phyloP scores from a whole-genome alignment of 2,329 filamentous ascomycete species.

The Colletotrichum camelliae region DNA sequence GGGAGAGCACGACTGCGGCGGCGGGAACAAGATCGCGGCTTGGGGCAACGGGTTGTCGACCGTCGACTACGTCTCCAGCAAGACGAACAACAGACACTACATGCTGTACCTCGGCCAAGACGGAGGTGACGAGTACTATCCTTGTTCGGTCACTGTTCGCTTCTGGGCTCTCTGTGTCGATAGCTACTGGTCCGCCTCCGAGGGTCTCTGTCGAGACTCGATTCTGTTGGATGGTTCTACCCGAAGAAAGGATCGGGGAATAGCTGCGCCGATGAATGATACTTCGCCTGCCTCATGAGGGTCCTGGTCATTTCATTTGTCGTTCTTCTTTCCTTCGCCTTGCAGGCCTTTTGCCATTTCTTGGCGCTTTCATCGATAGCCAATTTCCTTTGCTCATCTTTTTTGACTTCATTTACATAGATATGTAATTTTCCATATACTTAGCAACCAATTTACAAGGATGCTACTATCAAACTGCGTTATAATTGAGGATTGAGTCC shows the following conservation, averaged over 20 bases:
- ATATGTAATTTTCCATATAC: background rate
- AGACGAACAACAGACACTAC: background rate
- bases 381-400: background rate
- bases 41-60: background rate
- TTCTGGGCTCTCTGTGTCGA: background rate
- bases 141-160: background rate
- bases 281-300: background rate
- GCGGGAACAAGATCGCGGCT: background rate
- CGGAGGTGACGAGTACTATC: background rate
- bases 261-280: background rate
- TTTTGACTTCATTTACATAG: background rate
- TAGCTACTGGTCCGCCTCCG: background rate
- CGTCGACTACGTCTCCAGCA: background rate
- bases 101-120: background rate
- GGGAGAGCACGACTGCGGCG: background rate
- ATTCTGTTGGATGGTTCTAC: background rate
- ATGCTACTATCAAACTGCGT: too few species aligned
- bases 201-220: background rate
- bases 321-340: background rate
- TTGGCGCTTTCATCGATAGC: background rate
- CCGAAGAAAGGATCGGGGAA: background rate
- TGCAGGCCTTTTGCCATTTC: too few species aligned
- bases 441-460: too few species aligned
- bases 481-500: too few species aligned
- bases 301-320: background rate